Base-by-base conservation (phyloP, 352 stramenopile genomes). In the Pythium phragmiticola region DNA sequence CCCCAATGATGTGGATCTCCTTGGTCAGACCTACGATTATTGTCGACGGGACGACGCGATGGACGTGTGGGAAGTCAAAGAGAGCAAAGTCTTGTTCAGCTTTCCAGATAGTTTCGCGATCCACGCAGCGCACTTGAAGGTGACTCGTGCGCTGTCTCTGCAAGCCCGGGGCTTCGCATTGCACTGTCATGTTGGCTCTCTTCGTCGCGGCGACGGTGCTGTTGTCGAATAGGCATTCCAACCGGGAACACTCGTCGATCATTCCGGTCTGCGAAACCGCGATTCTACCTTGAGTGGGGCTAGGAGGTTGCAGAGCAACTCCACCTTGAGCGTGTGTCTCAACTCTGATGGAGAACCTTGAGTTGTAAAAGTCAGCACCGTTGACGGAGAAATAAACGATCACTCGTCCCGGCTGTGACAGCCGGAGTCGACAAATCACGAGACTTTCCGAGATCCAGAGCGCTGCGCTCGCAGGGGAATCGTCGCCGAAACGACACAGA, bases 301-400 rank as follows among this genome's bases (percentile, higher is more conserved):
- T 41, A n/a, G 43, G 46, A 9, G 53, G 45, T n/a, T 11, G 26
- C 1, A 63, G 17, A 11, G 14, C n/a, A 19, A 70, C 37, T 8
- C 9, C 30, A 37, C 17, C 23, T 2, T 8, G 30, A n/a, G 19
- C 45, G 36, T 21, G 48, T 26, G n/a, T 63, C 63, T 57, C 75
- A 87, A 17, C 28, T 7, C 21, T 57, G 11, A 89, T 76, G 5
- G 49, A 50, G 5, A 78, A 30, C 0, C 53, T 48, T 4, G 73
- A 74, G 5, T 73, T 45, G 13, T 80, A 57, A 23, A 78, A 66
- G 50, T 90, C 78, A 4, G 82, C 51, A n/a, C 69, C 76, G 41
- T 92, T 89, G 0, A 82, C 57, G 4, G 83, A 85, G 55, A 92
- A 76, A 0, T 26, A 13, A 11, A 72, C 26, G 1, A 5, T 16